Evolutionary conservation across 192 early-diverging fungal species (phyloP), one percentile per base, ranked within the genome.

Genomic region (Entophlyctis luteolus): DNA sequence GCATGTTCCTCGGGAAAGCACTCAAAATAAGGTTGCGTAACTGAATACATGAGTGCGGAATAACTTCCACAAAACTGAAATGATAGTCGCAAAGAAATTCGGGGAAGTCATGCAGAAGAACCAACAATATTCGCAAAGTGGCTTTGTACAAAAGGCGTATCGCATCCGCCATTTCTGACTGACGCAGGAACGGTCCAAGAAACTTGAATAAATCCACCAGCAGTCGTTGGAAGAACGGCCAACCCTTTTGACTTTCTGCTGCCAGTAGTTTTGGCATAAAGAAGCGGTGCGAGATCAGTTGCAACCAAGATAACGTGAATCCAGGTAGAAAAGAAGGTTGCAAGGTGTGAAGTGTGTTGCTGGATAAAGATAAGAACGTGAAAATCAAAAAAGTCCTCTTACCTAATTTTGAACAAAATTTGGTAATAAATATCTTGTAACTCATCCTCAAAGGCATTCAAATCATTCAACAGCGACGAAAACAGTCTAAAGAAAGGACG

Each of bases 21-120:
- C 92, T 93, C n/a, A 99, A 80, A 55, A 99, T 90, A 68, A 99
- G 77, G 71, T 99, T 99, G 32, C 94, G 86, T 27, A 99, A 79
- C 73, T 99, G 96, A 53, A 97, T 90, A 72, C 96, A 99, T 14
- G 79, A 81, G 20, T 84, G 75, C 1, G 96, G 96, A 45, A 99
- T 93, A 18, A 91, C 88, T 76, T 96, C 89, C 68, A 93, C 90
- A 69, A 99, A 88, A 46, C 86, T 88, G 56, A 93, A 90, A 70
- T 94, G 91, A 65, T 95, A 91, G 63, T 88, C 90, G 65, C 92
- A 89, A 56, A 99, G 79, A 76, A 97, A 99, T 77, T 99, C 96
- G 16, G 96, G 96, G 72, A 93, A 97, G 72, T 99, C 96, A 72
- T 97, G 95, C 59, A 97, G 74, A 8, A 99, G 73, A 6, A 99